Base-by-base conservation (phyloP, 768 basidiomycete genomes). In the Boletales sp. region DNA sequence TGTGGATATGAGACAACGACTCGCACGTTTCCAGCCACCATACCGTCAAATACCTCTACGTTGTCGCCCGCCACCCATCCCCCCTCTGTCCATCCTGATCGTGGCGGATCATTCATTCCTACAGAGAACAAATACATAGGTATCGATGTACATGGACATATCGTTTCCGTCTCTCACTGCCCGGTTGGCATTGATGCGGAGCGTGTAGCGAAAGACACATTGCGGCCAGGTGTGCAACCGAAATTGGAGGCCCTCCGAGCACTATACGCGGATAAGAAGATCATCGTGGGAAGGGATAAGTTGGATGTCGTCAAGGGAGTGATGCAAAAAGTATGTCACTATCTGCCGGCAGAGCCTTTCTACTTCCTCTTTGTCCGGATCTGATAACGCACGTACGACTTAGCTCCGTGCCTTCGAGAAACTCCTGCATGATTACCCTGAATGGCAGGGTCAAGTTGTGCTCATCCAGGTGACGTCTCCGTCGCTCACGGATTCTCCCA, bases 291-390 rank as follows among this genome's bases (percentile, higher is more conserved):
- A 15, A 79, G 95, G 8, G 95, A 99, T 70, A 99, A 99, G 74
- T 79, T 98, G 37, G 95, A 98, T 62, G 90, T 94, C n/a, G 94
- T 97, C 60, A 97, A 97, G 73, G 95, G 95, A 39, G 90, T 99
- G 19, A 72, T 97, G 55, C 94, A 98, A 72, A 99, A 99, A 82
- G 87, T 84, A 36, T 13, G 61, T 56, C 8, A 29, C 31, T 21
- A 21, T 21, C 4, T 21, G 21, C 2, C 21, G 21, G 21, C 21
- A 21, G 21, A 21, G 2, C 4, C 21, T 4, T 21, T 21, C 21
- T 21, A 7, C 43, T 2, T 5, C 11, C 5, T 40, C 30, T 18
- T 29, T 5, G 7, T 18, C 41, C 31, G 36, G 24, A 27, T 43
- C 42, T 60, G 31, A 56, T 27, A 13, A 15, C 7, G 8, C n/a